Evolutionary conservation across 306 rosid genomes (phyloP), one percentile per base, ranked within the genome.

Genomic region (Rosa lucieae): DNA sequence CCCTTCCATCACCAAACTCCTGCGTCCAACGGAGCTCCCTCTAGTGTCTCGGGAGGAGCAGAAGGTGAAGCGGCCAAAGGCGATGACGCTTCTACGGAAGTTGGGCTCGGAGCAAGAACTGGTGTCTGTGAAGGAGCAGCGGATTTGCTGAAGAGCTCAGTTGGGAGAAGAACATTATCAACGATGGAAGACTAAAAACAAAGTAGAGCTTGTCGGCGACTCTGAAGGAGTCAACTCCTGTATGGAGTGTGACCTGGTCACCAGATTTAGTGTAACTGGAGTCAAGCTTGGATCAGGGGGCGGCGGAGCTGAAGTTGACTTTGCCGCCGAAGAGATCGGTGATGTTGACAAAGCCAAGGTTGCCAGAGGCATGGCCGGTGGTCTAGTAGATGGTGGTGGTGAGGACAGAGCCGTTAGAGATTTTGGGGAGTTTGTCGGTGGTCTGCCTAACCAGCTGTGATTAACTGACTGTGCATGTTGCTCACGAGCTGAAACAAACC

Each of bases 361-460:
- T 95, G 0, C 92, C 93, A 2, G 88, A 82, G 66, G 95, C 96
- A 56, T 80, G 86, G 12, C 99, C 98, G 77, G 98, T 90, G 72
- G 99, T 93, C 26, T 95, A 98, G 88, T 84, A 83, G 63, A 95
- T 93, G 0, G 99, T 91, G 84, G 99, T 95, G 88, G 87, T 20
- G 78, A 90, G 88, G 21, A 93, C 88, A 5, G 98, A 80, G 69
- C 97, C 98, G 26, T 93, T 73, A 77, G 96, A 72, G 89, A 95
- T 74, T 42, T 95, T 84, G 85, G 93, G 98, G 80, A 95, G 98
- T 80, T 95, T 93, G 0, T 76, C 44, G 5, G 80, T 29, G 65
- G 88, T 95, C 99, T 29, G 29, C 29, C 29, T 29, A 29, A 29
- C 29, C 29, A 29, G 29, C 29, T 29, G 29, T 29, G 29, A 29